Evolutionary conservation across 2,329 filamentous ascomycete species (phyloP).

Genomic region (Arthroderma uncinatum): DNA sequence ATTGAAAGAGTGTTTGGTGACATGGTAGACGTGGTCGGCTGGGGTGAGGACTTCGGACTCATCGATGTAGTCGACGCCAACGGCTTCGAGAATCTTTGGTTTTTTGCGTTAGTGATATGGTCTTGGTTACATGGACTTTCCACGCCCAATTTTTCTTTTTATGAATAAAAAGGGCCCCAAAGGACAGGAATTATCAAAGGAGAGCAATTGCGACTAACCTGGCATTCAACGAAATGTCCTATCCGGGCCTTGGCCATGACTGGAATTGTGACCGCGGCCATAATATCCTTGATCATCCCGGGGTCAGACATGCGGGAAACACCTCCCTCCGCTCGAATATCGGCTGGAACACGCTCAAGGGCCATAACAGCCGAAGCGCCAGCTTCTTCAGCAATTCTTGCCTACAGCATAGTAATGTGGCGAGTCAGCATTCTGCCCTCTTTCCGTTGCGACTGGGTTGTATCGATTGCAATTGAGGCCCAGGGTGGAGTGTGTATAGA

Average conservation of each 20-base stretch:
- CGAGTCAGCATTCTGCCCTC: conserved; percentile 5
- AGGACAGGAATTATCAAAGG: background rate
- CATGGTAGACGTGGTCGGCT: conserved; percentile 80
- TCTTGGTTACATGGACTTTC: background rate
- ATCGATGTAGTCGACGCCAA: conserved; percentile 96
- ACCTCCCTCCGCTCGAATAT: conserved; percentile 84
- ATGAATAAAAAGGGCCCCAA: background rate
- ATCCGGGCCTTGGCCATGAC: conserved; percentile 99
- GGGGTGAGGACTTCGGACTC: conserved; percentile 96
- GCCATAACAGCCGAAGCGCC: conserved; percentile 97
- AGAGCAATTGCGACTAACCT: conserved; percentile 36
- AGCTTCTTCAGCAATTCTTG: conserved; percentile 93
- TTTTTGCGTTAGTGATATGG: background rate
- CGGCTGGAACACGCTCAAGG: conserved; percentile 89
- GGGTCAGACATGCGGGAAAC: conserved; percentile 97
- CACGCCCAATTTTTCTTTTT: background rate
- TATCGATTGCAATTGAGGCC: background rate
- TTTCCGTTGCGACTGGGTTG: background rate
- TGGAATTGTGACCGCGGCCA: conserved; percentile 86
- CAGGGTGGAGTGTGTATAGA: background rate
- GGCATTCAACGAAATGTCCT: conserved; percentile 95
- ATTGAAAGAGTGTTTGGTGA: conserved; percentile 73
- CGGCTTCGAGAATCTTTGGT: conserved; percentile 72
- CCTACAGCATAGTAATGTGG: conserved; percentile 38
- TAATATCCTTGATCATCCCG: conserved; percentile 87